A percentile compares a stretch with the other conserved stretches of the same genome.
phyloP scores from a whole-genome alignment of 129 eudicot genomes.

The Flaveria sonorensis region DNA sequence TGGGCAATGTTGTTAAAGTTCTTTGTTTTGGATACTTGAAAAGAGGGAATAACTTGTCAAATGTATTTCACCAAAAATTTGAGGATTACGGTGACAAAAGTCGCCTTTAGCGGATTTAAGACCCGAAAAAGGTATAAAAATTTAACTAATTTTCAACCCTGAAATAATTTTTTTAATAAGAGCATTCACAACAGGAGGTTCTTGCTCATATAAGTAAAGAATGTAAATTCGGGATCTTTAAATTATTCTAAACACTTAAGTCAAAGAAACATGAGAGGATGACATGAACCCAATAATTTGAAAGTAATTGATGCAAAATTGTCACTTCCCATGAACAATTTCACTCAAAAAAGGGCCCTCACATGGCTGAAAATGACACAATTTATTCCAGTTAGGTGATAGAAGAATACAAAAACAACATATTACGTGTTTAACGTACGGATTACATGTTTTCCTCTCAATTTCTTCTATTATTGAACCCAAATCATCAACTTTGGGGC shows the following conservation, averaged over 20 bases:
- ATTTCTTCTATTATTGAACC: conserved; percentile 31
- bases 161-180: not conserved
- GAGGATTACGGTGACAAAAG: not conserved
- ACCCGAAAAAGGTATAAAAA: too few species aligned
- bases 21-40: too few species aligned
- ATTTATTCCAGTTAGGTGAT: conserved; percentile 19
- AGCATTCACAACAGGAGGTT: too few species aligned
- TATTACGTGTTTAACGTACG: conserved; percentile 29
- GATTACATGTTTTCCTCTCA: conserved; percentile 23
- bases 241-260: not conserved
- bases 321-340: conserved; percentile 11
- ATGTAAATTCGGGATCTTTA: not conserved
- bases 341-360: conserved; percentile 27
- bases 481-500: conserved; percentile 12
- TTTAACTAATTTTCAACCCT: not conserved
- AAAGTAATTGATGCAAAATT: conserved; percentile 14
- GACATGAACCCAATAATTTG: not conserved
- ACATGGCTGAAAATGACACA: conserved; percentile 37
- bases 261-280: not conserved
- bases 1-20: too few species aligned
- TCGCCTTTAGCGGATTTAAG: not conserved
- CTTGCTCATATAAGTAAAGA: not conserved
- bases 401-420: conserved; percentile 36
- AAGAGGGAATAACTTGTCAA: not conserved
- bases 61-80: not conserved